These are phyloP conservation scores for Hordeum marinum DNA, from an alignment of 176 grass and related monocot species.

Conservation along the genomic window DNA sequence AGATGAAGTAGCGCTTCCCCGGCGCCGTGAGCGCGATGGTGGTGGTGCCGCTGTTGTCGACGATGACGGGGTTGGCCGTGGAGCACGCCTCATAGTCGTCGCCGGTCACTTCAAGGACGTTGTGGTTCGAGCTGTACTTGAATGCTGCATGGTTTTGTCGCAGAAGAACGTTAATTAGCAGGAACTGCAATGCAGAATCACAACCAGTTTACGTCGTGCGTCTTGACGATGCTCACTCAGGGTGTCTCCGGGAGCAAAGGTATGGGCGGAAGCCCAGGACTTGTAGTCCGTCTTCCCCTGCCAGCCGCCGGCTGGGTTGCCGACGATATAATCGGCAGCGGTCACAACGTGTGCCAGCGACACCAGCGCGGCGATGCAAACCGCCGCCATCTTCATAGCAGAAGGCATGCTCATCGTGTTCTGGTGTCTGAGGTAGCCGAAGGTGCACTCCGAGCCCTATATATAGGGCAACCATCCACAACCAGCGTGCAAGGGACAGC, in stretches of 20 bases:
- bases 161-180: neutral
- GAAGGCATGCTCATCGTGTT: neutral
- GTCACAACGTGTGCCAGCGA: neutral
- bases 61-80: slow-evolving; percentile 29
- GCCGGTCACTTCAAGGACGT: slow-evolving; percentile 52
- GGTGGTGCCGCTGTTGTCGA: slow-evolving; percentile 52
- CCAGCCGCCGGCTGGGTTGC: slow-evolving; percentile 57
- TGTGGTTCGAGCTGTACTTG: slow-evolving; percentile 54
- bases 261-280: slow-evolving; percentile 39
- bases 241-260: slow-evolving; percentile 51
- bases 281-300: slow-evolving; percentile 52
- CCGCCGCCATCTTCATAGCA: neutral
- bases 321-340: slow-evolving; percentile 43
- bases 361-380: neutral
- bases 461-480: slow-evolving; percentile 10
- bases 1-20: slow-evolving; percentile 80
- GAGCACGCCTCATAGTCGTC: slow-evolving; percentile 50
- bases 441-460: neutral
- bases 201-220: neutral
- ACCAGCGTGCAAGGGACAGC: neutral
- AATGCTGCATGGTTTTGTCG: slow-evolving; percentile 18
- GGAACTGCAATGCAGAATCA: neutral
- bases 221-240: slow-evolving; percentile 45
- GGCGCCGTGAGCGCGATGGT: slow-evolving; percentile 42
- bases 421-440: neutral